Evolutionary conservation across 495 filamentous ascomycete species (phyloP).

Genomic region (Viridothelium virens): DNA sequence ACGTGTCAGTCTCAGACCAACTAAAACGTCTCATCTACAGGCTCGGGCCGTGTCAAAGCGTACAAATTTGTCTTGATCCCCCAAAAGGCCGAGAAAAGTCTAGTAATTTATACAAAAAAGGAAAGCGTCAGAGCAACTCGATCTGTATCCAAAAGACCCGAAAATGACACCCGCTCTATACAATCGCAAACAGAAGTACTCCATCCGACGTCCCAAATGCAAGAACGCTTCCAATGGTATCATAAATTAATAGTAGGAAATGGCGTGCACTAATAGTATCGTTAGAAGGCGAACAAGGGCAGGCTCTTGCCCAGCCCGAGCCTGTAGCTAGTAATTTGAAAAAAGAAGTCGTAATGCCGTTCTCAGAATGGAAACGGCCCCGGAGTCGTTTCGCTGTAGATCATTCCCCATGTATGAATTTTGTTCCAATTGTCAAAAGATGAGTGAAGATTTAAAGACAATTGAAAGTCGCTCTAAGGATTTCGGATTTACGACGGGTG

Average conservation of each 20-base stretch:
- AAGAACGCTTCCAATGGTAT: neutral
- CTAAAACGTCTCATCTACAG: neutral
- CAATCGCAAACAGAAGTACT: neutral
- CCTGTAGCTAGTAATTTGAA: neutral
- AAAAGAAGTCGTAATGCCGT: neutral
- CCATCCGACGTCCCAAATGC: conserved; percentile 4
- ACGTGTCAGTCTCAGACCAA: neutral
- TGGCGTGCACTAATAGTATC: neutral
- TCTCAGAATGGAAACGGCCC: neutral
- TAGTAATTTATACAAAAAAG: neutral
- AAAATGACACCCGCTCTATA: neutral
- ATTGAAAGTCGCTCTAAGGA: too few relatives aligned
- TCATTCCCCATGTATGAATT: neutral
- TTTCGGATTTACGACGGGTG: too few relatives aligned
- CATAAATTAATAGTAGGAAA: neutral
- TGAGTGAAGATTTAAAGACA: neutral
- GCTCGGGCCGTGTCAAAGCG: neutral
- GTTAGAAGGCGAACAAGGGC: neutral
- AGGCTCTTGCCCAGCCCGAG: neutral
- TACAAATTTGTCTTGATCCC: neutral
- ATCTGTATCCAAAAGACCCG: neutral
- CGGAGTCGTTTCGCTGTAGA: neutral
- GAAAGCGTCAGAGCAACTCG: neutral
- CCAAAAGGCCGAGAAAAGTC: neutral
- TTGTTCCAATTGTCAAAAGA: neutral